These are phyloP conservation scores for Pilobolus umbonatus DNA, from an alignment of 192 early-diverging fungal genomes.

Conservation along the genomic window DNA sequence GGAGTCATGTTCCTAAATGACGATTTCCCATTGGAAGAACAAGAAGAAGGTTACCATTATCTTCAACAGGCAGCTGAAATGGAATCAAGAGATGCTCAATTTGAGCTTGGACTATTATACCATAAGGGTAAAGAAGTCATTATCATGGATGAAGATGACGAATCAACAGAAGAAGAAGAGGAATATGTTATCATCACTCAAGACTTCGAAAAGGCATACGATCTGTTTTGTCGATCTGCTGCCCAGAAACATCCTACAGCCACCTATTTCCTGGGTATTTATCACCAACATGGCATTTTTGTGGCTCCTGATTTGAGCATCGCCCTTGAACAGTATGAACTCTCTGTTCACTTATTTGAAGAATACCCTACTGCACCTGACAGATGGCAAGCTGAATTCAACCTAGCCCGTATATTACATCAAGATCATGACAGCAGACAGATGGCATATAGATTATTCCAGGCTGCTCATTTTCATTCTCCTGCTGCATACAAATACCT, in stretches of 20 bases:
- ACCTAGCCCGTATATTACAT: conserved; percentile 29
- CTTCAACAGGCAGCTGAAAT: conserved; percentile 14
- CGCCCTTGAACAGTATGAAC: conserved; percentile 25
- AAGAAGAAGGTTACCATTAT: conserved; percentile 9
- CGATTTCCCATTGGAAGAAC: conserved; percentile 7
- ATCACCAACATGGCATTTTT: conserved; percentile 27
- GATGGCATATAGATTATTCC: conserved; percentile 12
- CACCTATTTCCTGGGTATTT: conserved; percentile 16
- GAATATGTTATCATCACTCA: conserved; percentile 11
- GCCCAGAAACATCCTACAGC: conserved; percentile 14
- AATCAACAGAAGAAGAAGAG: not conserved
- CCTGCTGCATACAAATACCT: conserved; percentile 1
- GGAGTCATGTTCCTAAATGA: not conserved
- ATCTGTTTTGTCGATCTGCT: conserved; percentile 26
- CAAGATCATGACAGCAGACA: conserved; percentile 15
- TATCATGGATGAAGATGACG: conserved; percentile 1
- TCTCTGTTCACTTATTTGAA: conserved; percentile 11
- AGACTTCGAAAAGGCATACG: conserved; percentile 28
- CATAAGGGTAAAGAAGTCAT: conserved; percentile 11
- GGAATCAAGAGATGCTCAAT: conserved; percentile 12
- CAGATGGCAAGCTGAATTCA: conserved; percentile 27
- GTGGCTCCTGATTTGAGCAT: conserved; percentile 28
- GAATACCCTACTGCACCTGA: not conserved
- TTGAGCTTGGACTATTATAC: conserved; percentile 15
- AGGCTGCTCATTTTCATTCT: conserved; percentile 20